A percentile compares a stretch with the other conserved stretches of the same genome.
Evolutionary conservation across 176 grass and related monocot species (phyloP).

Genomic region (Dactylis glomerata): DNA sequence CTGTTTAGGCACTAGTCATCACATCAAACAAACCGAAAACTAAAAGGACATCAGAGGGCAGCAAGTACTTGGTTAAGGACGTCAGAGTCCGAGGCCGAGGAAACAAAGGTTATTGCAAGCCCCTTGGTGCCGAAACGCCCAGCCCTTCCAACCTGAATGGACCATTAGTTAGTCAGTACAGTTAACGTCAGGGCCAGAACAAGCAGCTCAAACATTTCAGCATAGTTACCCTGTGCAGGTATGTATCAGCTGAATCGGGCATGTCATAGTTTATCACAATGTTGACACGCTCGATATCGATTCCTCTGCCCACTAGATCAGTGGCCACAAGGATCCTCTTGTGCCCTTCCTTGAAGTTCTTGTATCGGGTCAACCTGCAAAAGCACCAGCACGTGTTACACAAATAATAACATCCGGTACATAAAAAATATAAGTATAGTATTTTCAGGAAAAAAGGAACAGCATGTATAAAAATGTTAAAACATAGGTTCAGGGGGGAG

Average conservation of each 20-base stretch:
- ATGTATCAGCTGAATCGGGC: constrained; percentile 96
- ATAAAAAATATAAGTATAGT: neutral
- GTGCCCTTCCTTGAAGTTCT: constrained; percentile 98
- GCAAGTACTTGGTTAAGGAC: constrained; percentile 80
- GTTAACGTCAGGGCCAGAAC: too few relatives aligned
- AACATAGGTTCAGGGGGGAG: neutral
- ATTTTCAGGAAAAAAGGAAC: neutral
- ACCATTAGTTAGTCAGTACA: neutral
- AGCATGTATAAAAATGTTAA: neutral
- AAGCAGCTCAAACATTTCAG: neutral
- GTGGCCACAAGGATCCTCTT: constrained; percentile 98
- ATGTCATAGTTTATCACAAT: constrained; percentile 99
- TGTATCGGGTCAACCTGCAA: constrained; percentile 80
- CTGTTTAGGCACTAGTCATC: neutral
- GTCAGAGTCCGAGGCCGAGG: constrained; percentile 89
- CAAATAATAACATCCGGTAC: neutral
- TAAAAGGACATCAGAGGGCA: neutral
- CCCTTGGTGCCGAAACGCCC: constrained; percentile 96
- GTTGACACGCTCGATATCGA: constrained; percentile 97
- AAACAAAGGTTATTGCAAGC: constrained; percentile 95
- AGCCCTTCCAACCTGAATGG: constrained; percentile 74
- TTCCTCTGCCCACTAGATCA: constrained; percentile 95
- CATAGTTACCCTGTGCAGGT: constrained; percentile 79
- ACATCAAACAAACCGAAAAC: neutral
- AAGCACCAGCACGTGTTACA: neutral